Percentiles rank a stretch among this genome's conserved stretches.
phyloP scores from a whole-genome alignment of 176 grass and related monocot species.

The Oryza meridionalis region DNA sequence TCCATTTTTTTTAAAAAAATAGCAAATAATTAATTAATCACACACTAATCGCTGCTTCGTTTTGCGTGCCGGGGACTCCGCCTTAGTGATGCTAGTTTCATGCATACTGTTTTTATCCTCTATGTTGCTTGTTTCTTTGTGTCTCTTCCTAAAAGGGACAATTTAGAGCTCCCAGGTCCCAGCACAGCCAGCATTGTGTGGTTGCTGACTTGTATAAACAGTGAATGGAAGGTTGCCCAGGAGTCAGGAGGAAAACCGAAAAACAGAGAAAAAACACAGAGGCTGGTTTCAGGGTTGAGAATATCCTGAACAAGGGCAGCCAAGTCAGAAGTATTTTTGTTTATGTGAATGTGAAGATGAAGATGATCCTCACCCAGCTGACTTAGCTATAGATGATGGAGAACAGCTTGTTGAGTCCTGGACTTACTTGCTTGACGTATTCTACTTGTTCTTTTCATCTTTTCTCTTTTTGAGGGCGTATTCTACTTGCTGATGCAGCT shows the following conservation, averaged over 20 bases:
- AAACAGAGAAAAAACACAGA: background rate
- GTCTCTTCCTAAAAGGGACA: background rate
- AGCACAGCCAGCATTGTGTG: background rate
- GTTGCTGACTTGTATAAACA: background rate
- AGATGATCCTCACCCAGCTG: background rate
- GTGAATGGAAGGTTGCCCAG: background rate
- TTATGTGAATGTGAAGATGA: background rate
- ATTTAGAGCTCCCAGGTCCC: background rate
- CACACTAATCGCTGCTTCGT: too few relatives aligned
- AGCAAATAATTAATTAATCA: too few relatives aligned
- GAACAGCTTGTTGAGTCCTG: background rate
- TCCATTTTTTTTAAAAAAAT: too few relatives aligned
- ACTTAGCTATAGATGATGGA: background rate
- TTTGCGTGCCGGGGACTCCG: too few relatives aligned
- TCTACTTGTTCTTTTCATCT: background rate
- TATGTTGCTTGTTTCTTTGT: background rate
- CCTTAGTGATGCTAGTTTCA: background rate
- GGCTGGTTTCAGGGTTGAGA: background rate
- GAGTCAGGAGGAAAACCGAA: background rate
- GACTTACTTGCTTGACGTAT: conserved; percentile 29
- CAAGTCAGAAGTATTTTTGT: background rate
- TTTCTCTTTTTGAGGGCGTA: background rate
- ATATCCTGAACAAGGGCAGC: background rate
- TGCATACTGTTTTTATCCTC: background rate
- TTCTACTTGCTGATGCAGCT: conserved; percentile 17